Evolutionary conservation across 306 rosid genomes (phyloP).

Genomic region (Cajanus cajan): DNA sequence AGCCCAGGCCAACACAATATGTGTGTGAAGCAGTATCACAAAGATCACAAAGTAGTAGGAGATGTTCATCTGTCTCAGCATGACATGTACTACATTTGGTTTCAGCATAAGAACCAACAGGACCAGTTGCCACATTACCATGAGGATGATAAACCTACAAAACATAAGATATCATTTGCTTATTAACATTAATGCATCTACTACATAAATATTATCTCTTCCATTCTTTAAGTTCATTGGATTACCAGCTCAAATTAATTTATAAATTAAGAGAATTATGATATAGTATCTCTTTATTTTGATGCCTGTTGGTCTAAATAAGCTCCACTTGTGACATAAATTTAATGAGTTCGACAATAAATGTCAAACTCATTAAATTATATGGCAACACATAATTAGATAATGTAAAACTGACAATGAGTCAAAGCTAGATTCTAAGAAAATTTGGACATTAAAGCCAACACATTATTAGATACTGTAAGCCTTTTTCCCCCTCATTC

Average conservation of each 20-base stretch:
- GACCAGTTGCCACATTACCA: constrained; percentile 45
- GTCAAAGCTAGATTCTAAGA: background rate
- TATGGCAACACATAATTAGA: background rate
- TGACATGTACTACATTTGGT: constrained; percentile 53
- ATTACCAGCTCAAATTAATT: background rate
- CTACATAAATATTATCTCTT: background rate
- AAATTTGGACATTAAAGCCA: background rate
- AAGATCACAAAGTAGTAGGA: constrained; percentile 67
- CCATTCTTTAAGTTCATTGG: background rate
- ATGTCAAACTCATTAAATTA: background rate
- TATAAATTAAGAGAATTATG: background rate
- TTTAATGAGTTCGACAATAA: background rate
- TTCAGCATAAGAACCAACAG: constrained; percentile 44
- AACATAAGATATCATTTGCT: background rate
- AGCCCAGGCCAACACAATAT: constrained; percentile 76
- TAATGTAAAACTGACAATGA: background rate
- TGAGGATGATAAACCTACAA: constrained; percentile 45
- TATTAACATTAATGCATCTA: background rate
- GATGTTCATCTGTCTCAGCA: constrained; percentile 49
- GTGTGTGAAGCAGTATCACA: constrained; percentile 77
- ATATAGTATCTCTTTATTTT: background rate
- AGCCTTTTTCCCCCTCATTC: background rate
- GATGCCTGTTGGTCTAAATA: background rate
- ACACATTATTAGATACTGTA: background rate
- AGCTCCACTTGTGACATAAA: background rate